Percentiles rank a stretch among this genome's conserved stretches.
Conservation (phyloP, 805 yeast genomes). For the Naumovozyma dairenensis region DNA sequence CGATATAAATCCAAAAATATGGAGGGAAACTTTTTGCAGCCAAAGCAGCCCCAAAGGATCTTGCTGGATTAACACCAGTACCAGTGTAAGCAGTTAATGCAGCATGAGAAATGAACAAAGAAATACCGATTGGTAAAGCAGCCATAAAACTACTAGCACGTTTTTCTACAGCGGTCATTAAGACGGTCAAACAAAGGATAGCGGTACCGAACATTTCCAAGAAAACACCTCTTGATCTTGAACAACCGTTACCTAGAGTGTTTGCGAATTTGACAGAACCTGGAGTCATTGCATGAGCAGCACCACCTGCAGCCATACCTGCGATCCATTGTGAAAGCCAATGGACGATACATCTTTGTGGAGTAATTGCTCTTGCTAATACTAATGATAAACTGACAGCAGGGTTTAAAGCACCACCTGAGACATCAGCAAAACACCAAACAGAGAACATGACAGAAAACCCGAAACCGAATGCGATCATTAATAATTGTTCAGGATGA, state of each 20-base stretch:
- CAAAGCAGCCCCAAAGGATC: constrained; percentile 76
- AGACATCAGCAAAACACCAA: constrained; percentile 43
- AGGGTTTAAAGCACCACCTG: constrained; percentile 88
- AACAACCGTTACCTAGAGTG: constrained; percentile 59
- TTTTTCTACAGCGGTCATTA: constrained; percentile 78
- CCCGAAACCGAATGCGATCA: constrained; percentile 84
- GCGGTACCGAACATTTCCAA: constrained; percentile 75
- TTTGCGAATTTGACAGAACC: constrained; percentile 66
- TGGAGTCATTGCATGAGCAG: constrained; percentile 77
- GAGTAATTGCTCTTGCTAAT: constrained; percentile 65
- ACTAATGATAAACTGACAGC: constrained; percentile 71
- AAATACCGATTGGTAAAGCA: constrained; percentile 73
- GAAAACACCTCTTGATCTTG: constrained; percentile 67
- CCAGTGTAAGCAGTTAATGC: constrained; percentile 77
- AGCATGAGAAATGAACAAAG: constrained; percentile 74
- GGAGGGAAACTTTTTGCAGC: constrained; percentile 64
- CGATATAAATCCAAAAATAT: constrained; percentile 90
- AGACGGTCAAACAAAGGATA: constrained; percentile 63
- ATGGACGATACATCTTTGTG: constrained; percentile 59
- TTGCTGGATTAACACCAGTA: constrained; percentile 88
- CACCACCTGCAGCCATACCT: constrained; percentile 90
- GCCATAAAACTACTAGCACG: constrained; percentile 68
- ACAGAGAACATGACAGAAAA: constrained; percentile 53
- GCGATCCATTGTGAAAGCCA: constrained; percentile 63
- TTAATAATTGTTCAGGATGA: constrained; percentile 59